phyloP scores from a whole-genome alignment of 2,329 filamentous ascomycete species.

The Fusarium fujikuroi region DNA sequence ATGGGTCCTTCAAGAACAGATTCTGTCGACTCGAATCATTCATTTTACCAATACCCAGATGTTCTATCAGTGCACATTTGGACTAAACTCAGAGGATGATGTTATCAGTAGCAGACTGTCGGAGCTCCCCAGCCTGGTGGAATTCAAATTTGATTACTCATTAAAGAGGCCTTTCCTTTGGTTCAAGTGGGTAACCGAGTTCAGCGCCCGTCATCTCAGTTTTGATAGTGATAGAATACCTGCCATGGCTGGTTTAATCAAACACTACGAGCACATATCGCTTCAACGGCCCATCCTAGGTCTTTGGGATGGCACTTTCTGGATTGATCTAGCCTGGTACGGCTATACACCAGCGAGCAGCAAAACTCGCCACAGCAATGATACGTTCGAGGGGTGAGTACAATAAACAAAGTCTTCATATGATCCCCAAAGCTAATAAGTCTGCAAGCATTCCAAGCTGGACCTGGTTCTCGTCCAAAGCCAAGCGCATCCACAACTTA shows the following conservation, averaged over 20 bases:
- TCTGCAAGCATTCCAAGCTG: not conserved
- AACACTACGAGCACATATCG: not conserved
- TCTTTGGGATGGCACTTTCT: accelerated
- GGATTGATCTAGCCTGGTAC: not conserved
- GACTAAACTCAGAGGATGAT: accelerated
- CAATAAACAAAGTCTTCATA: too few species aligned
- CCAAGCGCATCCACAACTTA: accelerated
- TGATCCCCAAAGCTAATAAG: accelerated
- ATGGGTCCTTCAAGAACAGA: not conserved
- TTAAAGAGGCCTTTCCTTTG: not conserved
- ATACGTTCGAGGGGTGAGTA: too few species aligned
- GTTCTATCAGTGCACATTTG: not conserved
- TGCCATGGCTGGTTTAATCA: not conserved
- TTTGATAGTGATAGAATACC: accelerated
- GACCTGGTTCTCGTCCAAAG: not conserved
- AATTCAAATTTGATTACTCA: too few species aligned
- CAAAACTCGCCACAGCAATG: not conserved
- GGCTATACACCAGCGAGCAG: not conserved
- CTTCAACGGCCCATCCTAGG: not conserved
- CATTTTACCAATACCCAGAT: not conserved
- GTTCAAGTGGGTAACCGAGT: accelerated
- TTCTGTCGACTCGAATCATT: not conserved
- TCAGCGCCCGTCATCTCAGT: accelerated
- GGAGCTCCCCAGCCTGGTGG: not conserved
- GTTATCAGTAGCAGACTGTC: too few species aligned